Base-by-base conservation (phyloP, 139 green algal species). In the Haematococcus lacustris region DNA sequence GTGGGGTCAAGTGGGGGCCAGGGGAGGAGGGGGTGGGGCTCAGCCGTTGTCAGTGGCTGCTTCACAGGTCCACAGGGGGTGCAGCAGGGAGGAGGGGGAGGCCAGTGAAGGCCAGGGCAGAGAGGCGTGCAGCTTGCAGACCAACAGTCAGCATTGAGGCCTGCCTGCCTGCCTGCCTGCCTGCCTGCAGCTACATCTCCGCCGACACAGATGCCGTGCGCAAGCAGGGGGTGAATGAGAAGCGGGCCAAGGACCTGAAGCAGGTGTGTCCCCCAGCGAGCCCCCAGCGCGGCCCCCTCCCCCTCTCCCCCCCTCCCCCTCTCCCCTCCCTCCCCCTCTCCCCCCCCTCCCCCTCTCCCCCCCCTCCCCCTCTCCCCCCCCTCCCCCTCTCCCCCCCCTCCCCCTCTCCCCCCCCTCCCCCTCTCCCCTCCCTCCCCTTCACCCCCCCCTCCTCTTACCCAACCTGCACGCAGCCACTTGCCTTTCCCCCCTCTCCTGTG, bases 221-320 rank as follows among this genome's bases (percentile, higher is more conserved):
- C 13, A 57, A 66, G 37, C 65, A 50, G 3, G 65, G 65, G 17
- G 61, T 71, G 30, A 34, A 38, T 43, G 73, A 73, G 65, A 73
- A 78, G 73, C n/a, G 41, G n/a, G 73, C 73, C 1, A 73, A 78
- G 65, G 38, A 3, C 17, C 7, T 70, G 37, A 66, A 59, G 23
- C 9, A 78, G 65, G 65, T 69, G 41, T 3, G 32, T 7, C 30
- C n/a, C 9, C 43, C 9, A 17, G 43, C 17, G 43, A 53, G 43
- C 43, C 9, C 43, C 9, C 43, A 17, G 9, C 9, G 43, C 17
- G 43, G 43, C n/a, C n/a, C n/a, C n/a, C n/a, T n/a, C n/a, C n/a
- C n/a, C n/a, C n/a, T n/a, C n/a, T n/a, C n/a, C n/a, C n/a, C n/a
- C n/a, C n/a, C n/a, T n/a, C n/a, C n/a, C n/a, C n/a, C n/a, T n/a